A percentile compares a stretch with the other conserved stretches of the same genome.
Conservation (phyloP, 768 basidiomycete species). For the Mycena vulgaris region DNA sequence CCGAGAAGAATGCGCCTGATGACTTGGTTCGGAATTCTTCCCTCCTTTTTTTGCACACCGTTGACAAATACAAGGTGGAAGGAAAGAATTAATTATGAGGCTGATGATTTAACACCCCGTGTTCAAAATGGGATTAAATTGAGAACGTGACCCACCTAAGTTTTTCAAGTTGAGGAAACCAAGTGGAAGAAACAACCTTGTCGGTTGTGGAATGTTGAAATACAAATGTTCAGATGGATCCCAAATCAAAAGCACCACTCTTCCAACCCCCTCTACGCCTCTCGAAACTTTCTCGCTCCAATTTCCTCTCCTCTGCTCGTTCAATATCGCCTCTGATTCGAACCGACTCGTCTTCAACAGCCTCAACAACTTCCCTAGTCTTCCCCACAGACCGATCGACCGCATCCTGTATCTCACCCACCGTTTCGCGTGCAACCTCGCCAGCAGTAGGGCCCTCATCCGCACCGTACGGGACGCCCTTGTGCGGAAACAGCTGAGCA, state of each 20-base stretch:
- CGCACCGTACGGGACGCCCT: constrained; percentile 48
- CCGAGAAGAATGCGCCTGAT: background rate
- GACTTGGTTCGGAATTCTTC: background rate
- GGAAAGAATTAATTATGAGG: background rate
- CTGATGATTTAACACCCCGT: too few species aligned
- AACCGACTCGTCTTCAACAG: constrained; percentile 36
- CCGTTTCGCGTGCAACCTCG: constrained; percentile 38
- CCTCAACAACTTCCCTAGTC: constrained; percentile 37
- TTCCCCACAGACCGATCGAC: constrained; percentile 37
- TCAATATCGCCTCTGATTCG: constrained; percentile 39
- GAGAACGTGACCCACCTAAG: too few species aligned
- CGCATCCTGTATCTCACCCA: constrained; percentile 35
- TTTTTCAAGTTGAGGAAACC: too few species aligned
- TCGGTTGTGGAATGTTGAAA: background rate
- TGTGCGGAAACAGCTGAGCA: constrained; percentile 53
- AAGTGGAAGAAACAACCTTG: too few species aligned
- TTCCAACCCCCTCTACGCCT: constrained; percentile 46
- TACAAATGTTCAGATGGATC: background rate
- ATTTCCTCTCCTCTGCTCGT: constrained; percentile 45
- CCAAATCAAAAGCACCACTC: constrained; percentile 54
- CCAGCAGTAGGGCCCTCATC: constrained; percentile 43
- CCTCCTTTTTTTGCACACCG: background rate
- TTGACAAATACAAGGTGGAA: background rate
- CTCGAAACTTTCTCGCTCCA: constrained; percentile 43
- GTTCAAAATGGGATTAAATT: too few species aligned